Evolutionary conservation across 495 filamentous ascomycete genomes (phyloP).

Genomic region (Penicillium crystallinum): DNA sequence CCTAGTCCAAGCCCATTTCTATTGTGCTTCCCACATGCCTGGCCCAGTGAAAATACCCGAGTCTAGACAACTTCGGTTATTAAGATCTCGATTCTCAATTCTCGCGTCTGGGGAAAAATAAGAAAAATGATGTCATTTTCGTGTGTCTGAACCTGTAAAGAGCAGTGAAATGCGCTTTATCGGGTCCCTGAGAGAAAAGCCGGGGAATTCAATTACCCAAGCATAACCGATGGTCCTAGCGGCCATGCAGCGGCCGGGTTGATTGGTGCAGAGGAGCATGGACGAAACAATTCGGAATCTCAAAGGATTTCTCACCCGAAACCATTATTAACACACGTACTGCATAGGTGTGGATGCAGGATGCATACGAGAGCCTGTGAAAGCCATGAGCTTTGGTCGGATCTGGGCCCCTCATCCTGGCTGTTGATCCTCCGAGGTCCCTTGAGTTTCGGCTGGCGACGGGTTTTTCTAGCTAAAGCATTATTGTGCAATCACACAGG

Average conservation of each 20-base stretch:
- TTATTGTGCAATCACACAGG: constrained; percentile 21
- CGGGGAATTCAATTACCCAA: constrained; percentile 4
- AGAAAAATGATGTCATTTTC: constrained; percentile 20
- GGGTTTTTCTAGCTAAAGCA: constrained; percentile 11
- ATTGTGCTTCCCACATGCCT: background rate
- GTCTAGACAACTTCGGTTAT: constrained; percentile 13
- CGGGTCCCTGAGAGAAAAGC: constrained; percentile 8
- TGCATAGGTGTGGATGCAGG: constrained; percentile 7
- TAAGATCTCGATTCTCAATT: constrained; percentile 3
- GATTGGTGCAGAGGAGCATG: constrained; percentile 4
- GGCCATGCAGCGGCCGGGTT: constrained; percentile 8
- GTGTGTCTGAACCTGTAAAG: constrained; percentile 6
- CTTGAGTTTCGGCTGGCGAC: constrained; percentile 29
- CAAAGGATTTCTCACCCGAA: constrained; percentile 6
- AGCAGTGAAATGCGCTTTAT: constrained; percentile 7
- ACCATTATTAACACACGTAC: constrained; percentile 7
- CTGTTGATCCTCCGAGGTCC: constrained; percentile 39
- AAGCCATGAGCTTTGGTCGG: constrained; percentile 7
- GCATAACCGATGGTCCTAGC: constrained; percentile 3
- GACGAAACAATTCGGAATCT: constrained; percentile 12
- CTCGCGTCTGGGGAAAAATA: background rate
- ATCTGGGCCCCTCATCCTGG: constrained; percentile 30
- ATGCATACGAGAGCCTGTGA: constrained; percentile 15
- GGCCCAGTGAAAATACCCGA: constrained; percentile 7
- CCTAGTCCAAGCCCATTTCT: background rate